A percentile compares a stretch with the other conserved stretches of the same genome.
These are phyloP conservation scores for Rhizopogon rudus DNA, from an alignment of 768 basidiomycete genomes.

Conservation along the genomic window DNA sequence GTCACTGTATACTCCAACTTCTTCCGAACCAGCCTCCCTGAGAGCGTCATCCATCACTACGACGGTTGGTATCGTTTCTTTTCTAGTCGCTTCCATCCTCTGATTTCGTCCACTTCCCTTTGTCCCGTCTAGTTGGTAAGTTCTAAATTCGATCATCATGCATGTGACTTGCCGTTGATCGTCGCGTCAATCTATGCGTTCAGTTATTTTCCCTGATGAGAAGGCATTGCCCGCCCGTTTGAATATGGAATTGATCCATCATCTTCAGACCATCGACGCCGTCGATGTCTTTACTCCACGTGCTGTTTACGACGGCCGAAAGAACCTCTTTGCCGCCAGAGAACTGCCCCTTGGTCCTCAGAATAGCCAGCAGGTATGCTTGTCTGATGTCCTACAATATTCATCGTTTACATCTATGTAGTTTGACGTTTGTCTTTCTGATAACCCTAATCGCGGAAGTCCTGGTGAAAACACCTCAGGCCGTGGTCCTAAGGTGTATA, in stretches of 20 bases:
- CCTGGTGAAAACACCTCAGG: slow-evolving; percentile 27
- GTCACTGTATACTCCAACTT: slow-evolving; percentile 52
- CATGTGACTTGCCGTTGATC: slow-evolving; percentile 9
- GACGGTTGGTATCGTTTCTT: slow-evolving; percentile 49
- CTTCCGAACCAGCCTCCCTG: slow-evolving; percentile 57
- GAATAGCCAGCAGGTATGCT: slow-evolving; percentile 46
- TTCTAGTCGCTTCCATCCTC: slow-evolving; percentile 6
- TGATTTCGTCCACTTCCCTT: slow-evolving; percentile 13
- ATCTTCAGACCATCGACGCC: slow-evolving; percentile 52
- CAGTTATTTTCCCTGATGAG: slow-evolving; percentile 65
- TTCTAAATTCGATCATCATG: background rate
- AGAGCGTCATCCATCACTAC: slow-evolving; percentile 67
- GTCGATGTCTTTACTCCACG: slow-evolving; percentile 69
- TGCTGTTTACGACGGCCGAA: slow-evolving; percentile 75
- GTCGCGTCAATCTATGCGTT: background rate
- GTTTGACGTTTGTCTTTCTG: slow-evolving; percentile 57
- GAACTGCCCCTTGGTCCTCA: slow-evolving; percentile 54
- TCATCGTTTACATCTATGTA: slow-evolving; percentile 21
- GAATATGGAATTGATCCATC: slow-evolving; percentile 66
- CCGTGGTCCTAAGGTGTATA: slow-evolving; percentile 58
- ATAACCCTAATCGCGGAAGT: slow-evolving; percentile 29
- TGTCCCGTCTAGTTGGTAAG: slow-evolving; percentile 17
- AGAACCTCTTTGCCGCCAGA: slow-evolving; percentile 64
- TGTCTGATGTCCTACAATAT: background rate
- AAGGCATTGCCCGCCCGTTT: slow-evolving; percentile 61